Percentiles rank a stretch among this genome's conserved stretches.
Evolutionary conservation across 2,329 filamentous ascomycete species (phyloP).

Genomic region (Colletotrichum sp.): DNA sequence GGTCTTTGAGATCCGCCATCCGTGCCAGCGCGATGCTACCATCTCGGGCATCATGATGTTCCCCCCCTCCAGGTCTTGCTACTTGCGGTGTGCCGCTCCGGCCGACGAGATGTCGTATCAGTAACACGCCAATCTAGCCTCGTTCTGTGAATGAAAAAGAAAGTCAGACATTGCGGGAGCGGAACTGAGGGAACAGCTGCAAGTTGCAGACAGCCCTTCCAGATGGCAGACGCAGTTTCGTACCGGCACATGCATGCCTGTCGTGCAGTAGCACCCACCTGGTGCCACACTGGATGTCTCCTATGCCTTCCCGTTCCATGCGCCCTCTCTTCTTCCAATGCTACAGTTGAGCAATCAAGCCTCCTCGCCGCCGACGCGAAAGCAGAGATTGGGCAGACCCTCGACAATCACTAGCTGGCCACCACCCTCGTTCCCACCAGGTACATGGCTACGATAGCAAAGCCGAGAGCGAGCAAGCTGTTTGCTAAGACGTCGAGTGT

Average conservation of each 20-base stretch:
- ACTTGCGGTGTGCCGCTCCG: background rate
- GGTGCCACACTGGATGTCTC: background rate
- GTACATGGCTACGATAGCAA: background rate
- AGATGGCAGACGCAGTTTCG: background rate
- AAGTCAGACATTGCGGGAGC: background rate
- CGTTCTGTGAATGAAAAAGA: background rate
- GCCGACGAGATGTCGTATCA: background rate
- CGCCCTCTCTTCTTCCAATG: background rate
- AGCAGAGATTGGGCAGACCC: background rate
- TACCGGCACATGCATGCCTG: background rate
- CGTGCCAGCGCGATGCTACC: background rate
- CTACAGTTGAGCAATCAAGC: background rate
- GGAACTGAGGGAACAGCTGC: background rate
- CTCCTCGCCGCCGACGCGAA: background rate
- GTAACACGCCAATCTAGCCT: background rate
- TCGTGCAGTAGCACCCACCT: background rate
- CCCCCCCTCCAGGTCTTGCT: background rate
- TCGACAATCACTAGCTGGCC: background rate
- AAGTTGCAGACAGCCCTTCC: background rate
- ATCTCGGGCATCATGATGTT: background rate
- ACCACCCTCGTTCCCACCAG: background rate
- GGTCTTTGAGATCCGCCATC: background rate
- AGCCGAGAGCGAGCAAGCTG: background rate
- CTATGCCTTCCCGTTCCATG: background rate
- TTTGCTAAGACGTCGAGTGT: background rate